phyloP scores from a whole-genome alignment of 1,284 basidiomycete species.

The Malassezia equina region DNA sequence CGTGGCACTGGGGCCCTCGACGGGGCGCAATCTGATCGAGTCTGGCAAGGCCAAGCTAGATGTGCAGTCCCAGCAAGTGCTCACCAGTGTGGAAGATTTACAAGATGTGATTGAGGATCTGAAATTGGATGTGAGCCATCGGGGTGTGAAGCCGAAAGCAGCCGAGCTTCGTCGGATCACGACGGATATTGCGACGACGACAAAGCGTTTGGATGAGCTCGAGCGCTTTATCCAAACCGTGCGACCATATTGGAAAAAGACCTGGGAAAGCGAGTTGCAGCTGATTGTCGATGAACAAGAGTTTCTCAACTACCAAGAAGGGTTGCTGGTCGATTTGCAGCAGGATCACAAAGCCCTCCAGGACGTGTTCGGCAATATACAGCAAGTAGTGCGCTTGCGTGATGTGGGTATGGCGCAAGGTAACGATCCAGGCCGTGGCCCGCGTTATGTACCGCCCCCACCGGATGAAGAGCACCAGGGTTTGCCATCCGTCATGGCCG shows the following conservation, averaged over 20 bases:
- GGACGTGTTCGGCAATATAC: conserved; percentile 45
- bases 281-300: conserved; percentile 96
- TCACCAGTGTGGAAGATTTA: conserved; percentile 86
- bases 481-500: conserved; percentile 44
- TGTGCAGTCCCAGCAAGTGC: conserved; percentile 70
- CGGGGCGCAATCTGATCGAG: conserved; percentile 77
- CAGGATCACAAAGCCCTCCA: conserved; percentile 38
- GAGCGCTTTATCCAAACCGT: conserved; percentile 76
- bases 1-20: conserved; percentile 63
- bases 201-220: conserved; percentile 64
- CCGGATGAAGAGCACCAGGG: conserved; percentile 45
- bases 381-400: conserved; percentile 44
- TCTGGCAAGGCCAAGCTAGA: conserved; percentile 85
- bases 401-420: conserved; percentile 14
- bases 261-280: conserved; percentile 90
- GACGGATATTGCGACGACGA: conserved; percentile 63
- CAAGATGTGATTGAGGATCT: conserved; percentile 83
- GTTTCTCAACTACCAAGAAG: conserved; percentile 57
- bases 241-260: conserved; percentile 96
- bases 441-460: conserved; percentile 35
- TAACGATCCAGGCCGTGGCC: conserved; percentile 2
- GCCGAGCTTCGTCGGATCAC: conserved; percentile 63
- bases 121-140: conserved; percentile 80
- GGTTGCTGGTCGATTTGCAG: conserved; percentile 36
- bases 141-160: conserved; percentile 73